Base-by-base conservation (phyloP, 176 grass and related monocot genomes). In the Oryza longistaminata region DNA sequence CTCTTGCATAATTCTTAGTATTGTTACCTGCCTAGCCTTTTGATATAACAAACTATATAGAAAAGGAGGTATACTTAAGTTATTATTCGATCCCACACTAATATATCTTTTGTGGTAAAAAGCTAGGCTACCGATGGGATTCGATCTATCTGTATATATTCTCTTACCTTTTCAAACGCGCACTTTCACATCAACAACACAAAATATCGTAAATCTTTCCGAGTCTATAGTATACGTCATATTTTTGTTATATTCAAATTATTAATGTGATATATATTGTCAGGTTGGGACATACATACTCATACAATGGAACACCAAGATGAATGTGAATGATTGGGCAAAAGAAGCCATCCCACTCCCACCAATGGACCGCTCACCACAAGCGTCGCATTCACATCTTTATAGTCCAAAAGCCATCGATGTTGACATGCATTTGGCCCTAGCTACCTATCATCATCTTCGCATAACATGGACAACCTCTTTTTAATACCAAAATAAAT, bases 381-480 rank as follows among this genome's bases (percentile, higher is more conserved):
- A 91, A 88, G 71, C 67, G 84, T 91, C 89, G 42, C 80, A 64
- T 52, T 88, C 85, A 44, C 33, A 64, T 14, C 75, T 88, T 88
- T 75, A 67, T 65, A 53, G 53, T 91, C 89, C 55, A 91, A 91
- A 91, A 88, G 89, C 70, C 48, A 68, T 81, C 7, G 75, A 85
- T 65, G 34, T 31, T 35, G 89, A 62, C 58, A 88, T 21, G 19
- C 81, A 42, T 62, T 43, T 75, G 29, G 76, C 40, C 52, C 80
- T 70, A 66, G 55, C 55, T 62, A 24, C 7, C 58, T 21, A 58
- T 58, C 52, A 4, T 52, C 49, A 0, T 52, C 49, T 16, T 16
- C 53, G 6, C 53, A 58, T 58, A 7, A n/a, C 53, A 58, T n/a
- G 19, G 6, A 8, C 6, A 58, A 58, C 53, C 53, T 58, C 53